Base-by-base conservation (phyloP, 23 red algal genomes). In the Agarophyton chilense region DNA sequence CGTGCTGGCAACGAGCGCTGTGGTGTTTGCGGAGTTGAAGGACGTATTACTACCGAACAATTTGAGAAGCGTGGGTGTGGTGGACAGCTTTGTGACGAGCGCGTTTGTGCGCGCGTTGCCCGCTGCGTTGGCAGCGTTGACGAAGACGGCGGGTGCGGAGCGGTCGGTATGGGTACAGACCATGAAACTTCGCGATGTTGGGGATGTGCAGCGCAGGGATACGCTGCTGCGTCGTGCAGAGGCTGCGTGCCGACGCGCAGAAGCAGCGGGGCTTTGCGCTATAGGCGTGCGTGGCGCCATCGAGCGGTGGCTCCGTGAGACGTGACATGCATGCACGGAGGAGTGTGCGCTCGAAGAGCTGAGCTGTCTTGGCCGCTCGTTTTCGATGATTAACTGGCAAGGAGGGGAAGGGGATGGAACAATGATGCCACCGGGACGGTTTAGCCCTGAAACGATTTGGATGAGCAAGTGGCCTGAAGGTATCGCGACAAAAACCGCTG, bases 221-320 rank as follows among this genome's bases (percentile, higher is more conserved):
- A 25, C 18, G 66, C 36, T 44, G 66, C 66, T 72, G 35, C 66
- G 66, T 18, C 66, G 38, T 25, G 66, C 66, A 8, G 66, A 72
- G 35, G 28, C 7, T 34, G 66, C 66, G 4, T 72, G 66, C 25
- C 66, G 35, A 16, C 38, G 40, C 10, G 66, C 38, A 18, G 66
- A 72, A 16, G 66, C 66, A 32, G n/a, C 25, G 18, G 66, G 66
- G 35, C 40, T 72, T 11, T 72, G 66, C n/a, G 66, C 66, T 43
- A 43, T 44, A 17, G 35, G 66, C 13, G 38, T 72, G 2, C 66
- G 66, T 21, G 66, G 66, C 8, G 21, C 66, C 40, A 41, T 72
- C 4, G 66, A 72, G 66, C 66, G 40, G n/a, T 72, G 66, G 66
- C 40, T 72, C 18, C 62, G 62, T 16, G 62, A 67, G 32, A 67